Percentiles rank a stretch among this genome's conserved stretches.
Conservation (phyloP, 768 basidiomycete species). For the Russula sp. region DNA sequence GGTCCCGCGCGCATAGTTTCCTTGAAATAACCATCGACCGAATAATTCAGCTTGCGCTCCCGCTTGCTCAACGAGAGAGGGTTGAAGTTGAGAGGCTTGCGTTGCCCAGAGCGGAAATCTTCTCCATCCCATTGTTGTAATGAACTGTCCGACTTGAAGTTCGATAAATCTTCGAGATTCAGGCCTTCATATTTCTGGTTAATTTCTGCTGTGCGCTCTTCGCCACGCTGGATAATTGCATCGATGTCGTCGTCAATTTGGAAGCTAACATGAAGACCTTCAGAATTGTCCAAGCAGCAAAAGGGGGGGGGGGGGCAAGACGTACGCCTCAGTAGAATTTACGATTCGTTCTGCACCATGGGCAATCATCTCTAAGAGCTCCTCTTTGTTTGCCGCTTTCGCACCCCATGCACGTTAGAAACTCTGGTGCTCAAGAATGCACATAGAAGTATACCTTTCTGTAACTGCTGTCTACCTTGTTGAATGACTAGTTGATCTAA, state of each 20-base stretch:
- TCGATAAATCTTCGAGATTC: constrained; percentile 91
- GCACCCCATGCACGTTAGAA: background rate
- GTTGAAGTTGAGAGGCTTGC: constrained; percentile 67
- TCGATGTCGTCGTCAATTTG: constrained; percentile 90
- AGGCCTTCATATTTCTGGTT: constrained; percentile 90
- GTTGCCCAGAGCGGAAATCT: constrained; percentile 74
- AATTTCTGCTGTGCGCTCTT: constrained; percentile 82
- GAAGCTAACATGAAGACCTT: constrained; percentile 39
- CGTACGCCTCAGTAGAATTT: constrained; percentile 68
- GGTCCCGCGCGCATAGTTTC: constrained; percentile 79
- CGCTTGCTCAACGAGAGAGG: constrained; percentile 87
- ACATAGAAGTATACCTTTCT: constrained; percentile 51
- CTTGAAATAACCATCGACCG: constrained; percentile 93
- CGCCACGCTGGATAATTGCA: constrained; percentile 84
- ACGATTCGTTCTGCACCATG: constrained; percentile 98
- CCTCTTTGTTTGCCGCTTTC: constrained; percentile 90
- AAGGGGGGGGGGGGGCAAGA: constrained; percentile 19
- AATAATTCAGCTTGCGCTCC: constrained; percentile 90
- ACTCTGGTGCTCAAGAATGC: background rate
- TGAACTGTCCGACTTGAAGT: constrained; percentile 91
- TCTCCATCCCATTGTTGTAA: constrained; percentile 96
- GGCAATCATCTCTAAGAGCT: constrained; percentile 95
- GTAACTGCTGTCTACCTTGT: constrained; percentile 79
- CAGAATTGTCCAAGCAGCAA: background rate
- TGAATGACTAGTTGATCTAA: constrained; percentile 96